Conservation (phyloP, 306 rosid genomes). For the Vigna unguiculata region DNA sequence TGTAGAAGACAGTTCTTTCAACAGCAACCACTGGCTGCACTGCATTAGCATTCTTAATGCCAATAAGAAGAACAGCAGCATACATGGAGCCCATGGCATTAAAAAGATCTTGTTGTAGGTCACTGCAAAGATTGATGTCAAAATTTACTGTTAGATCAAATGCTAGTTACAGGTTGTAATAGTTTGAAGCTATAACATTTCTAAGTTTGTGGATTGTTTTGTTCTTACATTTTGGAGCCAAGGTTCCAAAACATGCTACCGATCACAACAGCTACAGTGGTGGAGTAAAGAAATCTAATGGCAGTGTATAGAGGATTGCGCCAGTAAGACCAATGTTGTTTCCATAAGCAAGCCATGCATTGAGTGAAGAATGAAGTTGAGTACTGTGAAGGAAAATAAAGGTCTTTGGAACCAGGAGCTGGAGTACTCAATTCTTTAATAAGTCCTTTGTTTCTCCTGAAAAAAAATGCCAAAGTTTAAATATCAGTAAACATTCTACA, state of each 20-base stretch:
- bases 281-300: constrained; percentile 56
- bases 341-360: constrained; percentile 69
- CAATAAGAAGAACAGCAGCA: constrained; percentile 67
- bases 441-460: constrained; percentile 63
- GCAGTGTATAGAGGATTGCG: constrained; percentile 69
- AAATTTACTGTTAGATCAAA: constrained; percentile 32
- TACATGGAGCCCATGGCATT: constrained; percentile 76
- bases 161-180: background rate
- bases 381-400: constrained; percentile 54
- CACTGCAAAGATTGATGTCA: constrained; percentile 40
- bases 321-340: constrained; percentile 72
- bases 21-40: constrained; percentile 63
- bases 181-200: constrained; percentile 31
- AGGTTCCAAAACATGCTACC: constrained; percentile 77
- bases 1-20: constrained; percentile 65
- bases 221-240: constrained; percentile 69
- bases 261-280: constrained; percentile 48
- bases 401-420: constrained; percentile 58
- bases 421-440: constrained; percentile 57
- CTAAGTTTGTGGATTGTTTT: constrained; percentile 1
- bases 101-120: constrained; percentile 54
- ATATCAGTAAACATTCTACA: constrained; percentile 3
- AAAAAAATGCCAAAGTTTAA: constrained; percentile 34
- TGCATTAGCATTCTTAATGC: constrained; percentile 53
- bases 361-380: constrained; percentile 49